phyloP scores from a whole-genome alignment of 805 yeast species.

The Yarrowia sp. region DNA sequence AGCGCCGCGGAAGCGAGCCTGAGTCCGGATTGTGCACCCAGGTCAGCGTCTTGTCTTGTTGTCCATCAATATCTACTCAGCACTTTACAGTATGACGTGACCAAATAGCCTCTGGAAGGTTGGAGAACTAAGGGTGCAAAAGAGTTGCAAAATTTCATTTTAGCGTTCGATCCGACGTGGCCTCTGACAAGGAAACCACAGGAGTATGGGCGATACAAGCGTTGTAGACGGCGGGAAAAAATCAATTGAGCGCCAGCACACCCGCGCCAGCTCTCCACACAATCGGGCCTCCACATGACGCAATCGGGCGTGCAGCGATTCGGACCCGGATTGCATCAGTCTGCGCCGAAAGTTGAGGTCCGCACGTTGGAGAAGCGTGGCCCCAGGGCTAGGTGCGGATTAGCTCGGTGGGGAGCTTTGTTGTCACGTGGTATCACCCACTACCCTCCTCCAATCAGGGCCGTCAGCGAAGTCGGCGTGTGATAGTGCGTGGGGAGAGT shows the following conservation, averaged over 20 bases:
- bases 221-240: too few species aligned
- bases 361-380: neutral
- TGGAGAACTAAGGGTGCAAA: conserved; percentile 9
- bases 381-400: neutral
- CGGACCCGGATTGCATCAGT: conserved; percentile 21
- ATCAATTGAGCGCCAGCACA: too few species aligned
- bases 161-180: conserved; percentile 32
- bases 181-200: neutral
- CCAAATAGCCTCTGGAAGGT: conserved; percentile 22
- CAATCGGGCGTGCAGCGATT: conserved; percentile 10
- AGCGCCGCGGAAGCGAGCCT: neutral
- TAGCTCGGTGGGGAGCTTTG: conserved; percentile 16
- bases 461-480: conserved; percentile 35
- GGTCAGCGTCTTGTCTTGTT: neutral
- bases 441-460: conserved; percentile 23
- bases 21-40: neutral
- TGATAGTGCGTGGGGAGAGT: conserved; percentile 7
- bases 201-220: too few species aligned
- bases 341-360: neutral
- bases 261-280: too few species aligned
- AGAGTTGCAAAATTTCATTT: conserved; percentile 25
- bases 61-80: neutral
- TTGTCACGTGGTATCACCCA: conserved; percentile 33
- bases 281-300: neutral
- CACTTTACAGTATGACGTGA: conserved; percentile 8